A percentile compares a stretch with the other conserved stretches of the same genome.
phyloP scores from a whole-genome alignment of 2,329 filamentous ascomycete genomes.

The Monilinia fructigena region DNA sequence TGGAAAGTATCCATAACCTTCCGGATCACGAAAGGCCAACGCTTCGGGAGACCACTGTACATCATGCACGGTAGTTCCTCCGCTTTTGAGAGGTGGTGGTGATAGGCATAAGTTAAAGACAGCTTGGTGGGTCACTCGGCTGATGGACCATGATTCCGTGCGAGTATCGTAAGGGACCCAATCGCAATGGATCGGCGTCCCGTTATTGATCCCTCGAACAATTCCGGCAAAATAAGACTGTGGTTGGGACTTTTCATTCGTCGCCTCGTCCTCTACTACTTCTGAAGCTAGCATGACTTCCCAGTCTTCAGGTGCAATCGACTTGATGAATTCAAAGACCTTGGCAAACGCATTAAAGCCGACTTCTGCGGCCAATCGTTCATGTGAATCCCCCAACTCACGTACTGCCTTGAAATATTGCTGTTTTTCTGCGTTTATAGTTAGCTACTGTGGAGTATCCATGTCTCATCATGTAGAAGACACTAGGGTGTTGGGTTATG shows the following conservation, averaged over 20 bases:
- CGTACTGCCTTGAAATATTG: constrained; percentile 14
- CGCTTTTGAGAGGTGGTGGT: not conserved
- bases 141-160: constrained; percentile 25
- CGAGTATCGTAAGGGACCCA: constrained; percentile 27
- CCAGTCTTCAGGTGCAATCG: constrained; percentile 13
- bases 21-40: constrained; percentile 8
- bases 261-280: not conserved
- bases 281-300: constrained; percentile 17
- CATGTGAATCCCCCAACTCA: constrained; percentile 2
- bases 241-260: not conserved
- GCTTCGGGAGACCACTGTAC: constrained; percentile 16
- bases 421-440: constrained; percentile 1
- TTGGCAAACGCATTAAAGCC: constrained; percentile 10
- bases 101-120: constrained; percentile 1
- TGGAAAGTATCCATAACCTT: constrained; percentile 15
- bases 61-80: constrained; percentile 11
- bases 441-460: not conserved
- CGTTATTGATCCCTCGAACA: constrained; percentile 39
- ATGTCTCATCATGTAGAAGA: not conserved
- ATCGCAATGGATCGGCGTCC: constrained; percentile 38
- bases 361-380: not conserved
- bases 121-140: constrained; percentile 20
- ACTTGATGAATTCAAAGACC: constrained; percentile 15
- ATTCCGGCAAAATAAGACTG: constrained; percentile 44
- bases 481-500: not conserved